Evolutionary conservation across 257 asterid genomes (phyloP).

Genomic region (Salvia miltiorrhiza): DNA sequence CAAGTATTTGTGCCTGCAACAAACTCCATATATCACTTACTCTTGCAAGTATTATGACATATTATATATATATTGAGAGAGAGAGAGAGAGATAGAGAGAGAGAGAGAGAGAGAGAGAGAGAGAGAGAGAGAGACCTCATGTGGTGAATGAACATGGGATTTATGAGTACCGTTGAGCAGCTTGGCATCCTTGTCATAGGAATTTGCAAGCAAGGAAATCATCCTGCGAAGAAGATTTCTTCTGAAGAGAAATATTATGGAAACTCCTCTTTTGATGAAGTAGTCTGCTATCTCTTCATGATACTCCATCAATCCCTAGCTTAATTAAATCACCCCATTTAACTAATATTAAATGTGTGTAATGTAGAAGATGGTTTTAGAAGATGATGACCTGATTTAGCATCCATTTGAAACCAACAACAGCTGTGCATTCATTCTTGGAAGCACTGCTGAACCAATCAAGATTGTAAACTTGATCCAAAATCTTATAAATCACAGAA

Average conservation of each 20-base stretch:
- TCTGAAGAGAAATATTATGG: constrained; percentile 66
- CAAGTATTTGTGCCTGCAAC: constrained; percentile 72
- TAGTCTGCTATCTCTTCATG: constrained; percentile 59
- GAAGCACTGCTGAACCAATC: constrained; percentile 73
- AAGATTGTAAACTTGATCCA: constrained; percentile 64
- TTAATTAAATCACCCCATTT: too few species aligned
- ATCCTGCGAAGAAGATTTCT: constrained; percentile 67
- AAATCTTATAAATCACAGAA: constrained; percentile 33
- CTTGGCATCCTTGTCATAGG: constrained; percentile 63
- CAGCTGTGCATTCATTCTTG: constrained; percentile 80
- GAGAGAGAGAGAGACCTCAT: constrained; percentile 42
- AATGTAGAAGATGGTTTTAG: too few species aligned
- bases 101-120: background rate
- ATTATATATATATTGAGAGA: too few species aligned
- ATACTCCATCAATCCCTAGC: constrained; percentile 62
- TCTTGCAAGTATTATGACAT: too few species aligned
- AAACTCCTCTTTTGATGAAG: constrained; percentile 56
- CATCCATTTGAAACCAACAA: constrained; percentile 96
- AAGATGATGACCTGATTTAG: constrained; percentile 86
- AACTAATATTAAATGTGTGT: too few species aligned
- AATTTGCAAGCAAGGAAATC: constrained; percentile 68
- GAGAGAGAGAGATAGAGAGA: too few species aligned
- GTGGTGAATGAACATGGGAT: constrained; percentile 78
- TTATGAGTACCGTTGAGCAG: constrained; percentile 75
- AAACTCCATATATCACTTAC: too few species aligned